A percentile compares a stretch with the other conserved stretches of the same genome.
Evolutionary conservation across 768 basidiomycete genomes (phyloP).

Genomic region (Panaeolus papilionaceus): DNA sequence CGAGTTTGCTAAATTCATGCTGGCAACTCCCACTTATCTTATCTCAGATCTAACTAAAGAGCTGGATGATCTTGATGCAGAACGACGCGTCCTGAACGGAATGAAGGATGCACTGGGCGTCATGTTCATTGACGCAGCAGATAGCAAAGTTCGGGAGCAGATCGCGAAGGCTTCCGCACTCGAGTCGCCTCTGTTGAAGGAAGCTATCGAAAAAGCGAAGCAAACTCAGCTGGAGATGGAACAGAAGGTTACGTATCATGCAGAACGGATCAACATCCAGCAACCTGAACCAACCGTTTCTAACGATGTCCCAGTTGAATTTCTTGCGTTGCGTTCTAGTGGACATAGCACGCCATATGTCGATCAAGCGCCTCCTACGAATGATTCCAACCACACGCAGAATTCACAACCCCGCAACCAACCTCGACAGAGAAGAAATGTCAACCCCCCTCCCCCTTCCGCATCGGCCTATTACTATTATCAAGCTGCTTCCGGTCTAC

Average conservation of each 20-base stretch:
- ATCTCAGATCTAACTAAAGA: conserved; percentile 76
- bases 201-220: conserved; percentile 67
- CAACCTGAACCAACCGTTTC: conserved; percentile 16
- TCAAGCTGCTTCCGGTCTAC: conserved; percentile 90
- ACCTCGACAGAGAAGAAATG: conserved; percentile 72
- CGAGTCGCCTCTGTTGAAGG: conserved; percentile 68
- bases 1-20: conserved; percentile 92
- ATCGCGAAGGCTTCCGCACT: conserved; percentile 81
- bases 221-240: conserved; percentile 62
- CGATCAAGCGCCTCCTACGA: neutral
- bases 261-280: conserved; percentile 36
- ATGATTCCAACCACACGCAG: conserved; percentile 4
- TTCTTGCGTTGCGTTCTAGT: conserved; percentile 52
- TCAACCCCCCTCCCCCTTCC: conserved; percentile 87
- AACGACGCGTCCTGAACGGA: conserved; percentile 68
- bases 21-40: conserved; percentile 89
- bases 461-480: conserved; percentile 96
- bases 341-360: conserved; percentile 23
- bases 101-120: conserved; percentile 80
- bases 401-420: conserved; percentile 43
- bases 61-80: conserved; percentile 71
- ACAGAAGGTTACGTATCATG: conserved; percentile 43
- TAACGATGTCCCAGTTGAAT: conserved; percentile 61
- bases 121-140: conserved; percentile 81
- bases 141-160: conserved; percentile 77